Conservation (phyloP, 2,329 filamentous ascomycete genomes). For the Xylaria sp. region DNA sequence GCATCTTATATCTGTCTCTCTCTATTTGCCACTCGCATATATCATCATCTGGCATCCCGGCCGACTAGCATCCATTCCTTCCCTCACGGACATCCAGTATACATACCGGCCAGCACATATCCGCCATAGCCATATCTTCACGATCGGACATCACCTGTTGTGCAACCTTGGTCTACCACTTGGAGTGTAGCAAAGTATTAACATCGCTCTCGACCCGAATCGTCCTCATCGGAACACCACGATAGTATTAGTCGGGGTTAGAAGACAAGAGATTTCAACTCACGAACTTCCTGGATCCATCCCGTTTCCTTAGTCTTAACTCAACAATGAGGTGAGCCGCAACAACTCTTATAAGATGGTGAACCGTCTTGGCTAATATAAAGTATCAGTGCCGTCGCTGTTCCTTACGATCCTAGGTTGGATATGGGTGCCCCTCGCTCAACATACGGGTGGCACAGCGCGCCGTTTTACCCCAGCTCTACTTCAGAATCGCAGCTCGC, state of each 20-base stretch:
- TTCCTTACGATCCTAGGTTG: conserved; percentile 47
- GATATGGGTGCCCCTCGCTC: conserved; percentile 46
- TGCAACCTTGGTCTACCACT: conserved; percentile 9
- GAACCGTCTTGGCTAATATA: conserved; percentile 4
- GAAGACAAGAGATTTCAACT: conserved; percentile 32
- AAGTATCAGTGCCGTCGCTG: conserved; percentile 41
- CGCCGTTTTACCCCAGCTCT: conserved; percentile 23
- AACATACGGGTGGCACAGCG: conserved; percentile 43
- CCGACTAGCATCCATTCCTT: conserved; percentile 2
- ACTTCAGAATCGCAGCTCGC: conserved; percentile 3
- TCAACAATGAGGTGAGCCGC: conserved; percentile 36
- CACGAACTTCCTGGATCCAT: conserved; percentile 26
- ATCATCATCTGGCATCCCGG: conserved; percentile 6
- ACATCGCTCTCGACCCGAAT: not conserved
- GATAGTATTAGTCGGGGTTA: conserved; percentile 21
- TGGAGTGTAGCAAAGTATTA: conserved; percentile 20
- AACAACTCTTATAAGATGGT: not conserved
- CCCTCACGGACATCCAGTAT: not conserved
- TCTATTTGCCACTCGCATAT: conserved; percentile 1
- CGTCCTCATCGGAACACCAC: conserved; percentile 3
- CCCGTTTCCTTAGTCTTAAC: conserved; percentile 16
- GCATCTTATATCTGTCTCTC: conserved; percentile 9
- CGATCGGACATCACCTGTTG: conserved; percentile 9
- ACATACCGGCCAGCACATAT: conserved; percentile 6
- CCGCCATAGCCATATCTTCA: conserved; percentile 28